Base-by-base conservation (phyloP, 2,329 filamentous ascomycete species). In the Dactylonectria estremocensis region DNA sequence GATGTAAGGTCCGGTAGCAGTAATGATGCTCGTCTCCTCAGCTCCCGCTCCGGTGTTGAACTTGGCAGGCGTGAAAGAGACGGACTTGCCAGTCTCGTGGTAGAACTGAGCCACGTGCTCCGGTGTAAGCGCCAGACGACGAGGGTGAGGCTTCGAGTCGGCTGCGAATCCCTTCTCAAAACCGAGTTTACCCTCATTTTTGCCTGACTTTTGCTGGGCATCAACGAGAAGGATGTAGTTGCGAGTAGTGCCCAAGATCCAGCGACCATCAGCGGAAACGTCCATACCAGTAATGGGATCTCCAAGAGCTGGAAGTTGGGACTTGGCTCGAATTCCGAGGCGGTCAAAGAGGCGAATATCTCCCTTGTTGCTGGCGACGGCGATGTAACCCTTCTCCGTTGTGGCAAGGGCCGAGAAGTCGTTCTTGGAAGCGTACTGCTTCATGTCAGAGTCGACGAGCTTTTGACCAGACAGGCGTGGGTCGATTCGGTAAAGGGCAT, bases 271-370 rank as follows among this genome's bases (percentile, higher is more conserved):
- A 8, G 96, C 96, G 58, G 94, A 97, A 11, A 97, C 95, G 79
- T 99, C 96, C 69, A 99, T 89, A 67, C 96, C 96, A 72, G 97
- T 92, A 76, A 99, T 98, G 3, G 95, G 91, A 77, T 99, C 96
- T 72, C 96, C 96, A 14, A 99, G 90, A 6, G 96, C 96, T 3
- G 96, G 96, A 64, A 99, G 95, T 70, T 97, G 93, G 0, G 96
- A 98, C 87, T 99, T 99, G 45, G 96, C 96, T 74, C 97, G 97
- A 83, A 98, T 97, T 14, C 96, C 96, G 2, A 99, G 89, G 18
- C 95, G 93, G 80, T 99, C 96, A 77, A 99, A 99, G 75, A 99
- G 90, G 61, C 96, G 94, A 69, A 99, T 95, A 74, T 99, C 96
- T 74, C 96, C 96, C 85, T 99, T 99, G 84, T 97, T 97, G 60